Base-by-base conservation (phyloP, 2,329 filamentous ascomycete genomes). In the Rhynchosporium secalis region DNA sequence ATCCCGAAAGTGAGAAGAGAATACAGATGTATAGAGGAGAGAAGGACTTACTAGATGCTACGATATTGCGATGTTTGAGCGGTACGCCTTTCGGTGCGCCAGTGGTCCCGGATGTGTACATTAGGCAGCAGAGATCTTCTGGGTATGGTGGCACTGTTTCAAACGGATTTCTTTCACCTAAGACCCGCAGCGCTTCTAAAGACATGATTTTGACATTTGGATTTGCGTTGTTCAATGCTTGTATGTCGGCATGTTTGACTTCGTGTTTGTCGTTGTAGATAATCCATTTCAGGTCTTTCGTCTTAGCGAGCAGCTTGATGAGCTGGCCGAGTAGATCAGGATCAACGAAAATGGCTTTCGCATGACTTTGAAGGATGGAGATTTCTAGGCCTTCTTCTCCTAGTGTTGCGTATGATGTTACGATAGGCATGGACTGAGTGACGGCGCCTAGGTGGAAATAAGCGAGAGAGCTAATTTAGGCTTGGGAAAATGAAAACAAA, bases 321-420 rank as follows among this genome's bases (percentile, higher is more conserved):
- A 86, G 76, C 43, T 78, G 86, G n/a, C 80, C 79, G 60, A 89
- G 79, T 57, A 96, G 85, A 69, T 90, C 86, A 8, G 92, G 89
- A 73, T 97, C 93, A 66, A 91, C 84, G 77, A 93, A 96, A 81
- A 96, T 94, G 75, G 89, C 88, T 70, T 86, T 86, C 58, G 91
- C 89, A 65, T 86, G 80, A 60, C 91, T 95, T 78, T 96, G 89
- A 38, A 86, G 81, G 66, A 97, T 84, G 1, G 92, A 96, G 79
- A 96, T 92, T 77, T 88, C 86, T 65, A 97, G 84, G 47, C 92
- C 93, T 66, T 87, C 86, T 72, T 91, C 84, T 61, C 93, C 93
- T 55, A 97, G 86, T 15, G 92, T 96, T 75, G 96, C 93, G 77
- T 96, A 97, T 56, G 93, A 92, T 41, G 94, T 98, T 56, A 96